Evolutionary conservation across 805 yeast genomes (phyloP).

Genomic region (Dipodascopsis uninucleata): DNA sequence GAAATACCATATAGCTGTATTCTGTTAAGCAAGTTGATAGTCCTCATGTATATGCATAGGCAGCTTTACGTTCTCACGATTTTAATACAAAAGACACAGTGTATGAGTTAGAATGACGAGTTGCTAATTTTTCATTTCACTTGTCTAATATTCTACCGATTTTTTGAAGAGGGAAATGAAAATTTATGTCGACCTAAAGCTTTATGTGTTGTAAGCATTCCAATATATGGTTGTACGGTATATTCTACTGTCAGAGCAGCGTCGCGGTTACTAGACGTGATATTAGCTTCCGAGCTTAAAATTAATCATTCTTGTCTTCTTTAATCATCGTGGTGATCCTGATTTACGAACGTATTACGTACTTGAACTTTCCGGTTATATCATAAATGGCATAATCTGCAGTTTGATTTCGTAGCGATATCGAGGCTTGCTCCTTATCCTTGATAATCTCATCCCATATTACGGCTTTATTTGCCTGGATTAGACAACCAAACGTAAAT

Average conservation of each 20-base stretch:
- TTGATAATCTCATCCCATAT: slow-evolving; percentile 87
- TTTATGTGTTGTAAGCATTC: slow-evolving; percentile 54
- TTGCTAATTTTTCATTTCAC: too few species aligned
- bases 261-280: slow-evolving; percentile 56
- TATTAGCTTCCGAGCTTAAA: too few species aligned
- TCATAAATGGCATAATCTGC: slow-evolving; percentile 90
- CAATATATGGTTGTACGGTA: slow-evolving; percentile 91
- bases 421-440: slow-evolving; percentile 52
- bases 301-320: slow-evolving; percentile 1
- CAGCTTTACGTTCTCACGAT: too few species aligned
- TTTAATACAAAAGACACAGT: too few species aligned
- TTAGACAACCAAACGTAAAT: slow-evolving; percentile 34
- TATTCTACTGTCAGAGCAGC: slow-evolving; percentile 73
- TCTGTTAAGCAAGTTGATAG: too few species aligned
- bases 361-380: slow-evolving; percentile 50
- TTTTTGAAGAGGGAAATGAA: slow-evolving; percentile 14
- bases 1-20: too few species aligned
- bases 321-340: neutral
- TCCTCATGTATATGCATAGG: too few species aligned
- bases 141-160: too few species aligned
- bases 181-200: slow-evolving; percentile 15
- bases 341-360: slow-evolving; percentile 15
- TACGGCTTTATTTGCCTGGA: slow-evolving; percentile 57
- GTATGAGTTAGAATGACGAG: too few species aligned
- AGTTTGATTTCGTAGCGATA: slow-evolving; percentile 50